phyloP scores from a whole-genome alignment of 345 rosid genomes.

The Moricandia moricandioides region DNA sequence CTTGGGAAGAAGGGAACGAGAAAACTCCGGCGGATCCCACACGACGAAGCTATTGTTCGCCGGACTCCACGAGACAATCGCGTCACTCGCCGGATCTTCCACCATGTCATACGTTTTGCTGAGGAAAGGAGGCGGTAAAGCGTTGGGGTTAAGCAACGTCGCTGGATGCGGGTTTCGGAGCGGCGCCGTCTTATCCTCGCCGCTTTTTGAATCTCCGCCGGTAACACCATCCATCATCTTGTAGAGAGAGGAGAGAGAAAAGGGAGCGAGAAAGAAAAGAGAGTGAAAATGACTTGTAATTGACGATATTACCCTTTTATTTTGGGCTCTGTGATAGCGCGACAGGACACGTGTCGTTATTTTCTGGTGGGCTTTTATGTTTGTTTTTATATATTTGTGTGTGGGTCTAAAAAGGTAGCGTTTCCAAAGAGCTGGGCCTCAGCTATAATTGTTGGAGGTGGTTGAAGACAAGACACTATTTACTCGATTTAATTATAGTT shows the following conservation, averaged over 20 bases:
- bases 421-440: background rate
- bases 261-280: background rate
- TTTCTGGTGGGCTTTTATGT: background rate
- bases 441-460: background rate
- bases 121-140: slow-evolving; percentile 74
- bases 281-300: background rate
- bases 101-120: slow-evolving; percentile 96
- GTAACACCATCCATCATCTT: slow-evolving; percentile 25
- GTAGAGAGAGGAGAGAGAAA: background rate
- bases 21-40: slow-evolving; percentile 87
- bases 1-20: slow-evolving; percentile 73
- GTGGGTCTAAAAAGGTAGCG: background rate
- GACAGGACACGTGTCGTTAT: background rate
- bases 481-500: background rate
- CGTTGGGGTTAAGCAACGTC: slow-evolving; percentile 45
- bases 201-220: slow-evolving; percentile 12
- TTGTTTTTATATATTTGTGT: background rate
- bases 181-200: slow-evolving; percentile 36
- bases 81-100: slow-evolving; percentile 74
- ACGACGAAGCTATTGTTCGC: slow-evolving; percentile 80
- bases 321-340: background rate
- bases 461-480: background rate
- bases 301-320: background rate
- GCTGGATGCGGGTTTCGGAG: slow-evolving; percentile 40
- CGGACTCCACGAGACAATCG: slow-evolving; percentile 77